Conservation (phyloP, 2,329 filamentous ascomycete genomes). For the Mycosphaerella sp. region DNA sequence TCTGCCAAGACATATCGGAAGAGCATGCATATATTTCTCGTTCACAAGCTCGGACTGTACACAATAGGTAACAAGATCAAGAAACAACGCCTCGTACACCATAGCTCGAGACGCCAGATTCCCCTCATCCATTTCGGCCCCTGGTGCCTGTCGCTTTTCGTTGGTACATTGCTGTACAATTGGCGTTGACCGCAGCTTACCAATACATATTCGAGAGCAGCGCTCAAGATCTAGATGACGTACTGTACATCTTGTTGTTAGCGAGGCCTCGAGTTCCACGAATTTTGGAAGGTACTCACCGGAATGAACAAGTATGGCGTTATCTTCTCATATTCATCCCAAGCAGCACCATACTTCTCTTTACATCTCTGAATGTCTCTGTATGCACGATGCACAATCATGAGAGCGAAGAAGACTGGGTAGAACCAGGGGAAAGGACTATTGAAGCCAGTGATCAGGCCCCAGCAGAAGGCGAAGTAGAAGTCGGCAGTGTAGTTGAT, state of each 20-base stretch:
- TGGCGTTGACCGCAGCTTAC: not conserved
- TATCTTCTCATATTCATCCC: slow-evolving; percentile 71
- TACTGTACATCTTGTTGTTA: slow-evolving; percentile 18
- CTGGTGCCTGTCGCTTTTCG: not conserved
- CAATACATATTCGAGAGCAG: not conserved
- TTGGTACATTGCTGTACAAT: slow-evolving; percentile 1
- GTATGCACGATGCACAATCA: slow-evolving; percentile 72
- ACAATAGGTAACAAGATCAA: not conserved
- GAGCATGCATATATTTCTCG: slow-evolving; percentile 3
- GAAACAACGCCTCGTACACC: not conserved
- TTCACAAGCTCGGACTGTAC: slow-evolving; percentile 3
- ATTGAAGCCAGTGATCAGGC: slow-evolving; percentile 70
- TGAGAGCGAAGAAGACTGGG: slow-evolving; percentile 68
- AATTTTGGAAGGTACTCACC: slow-evolving; percentile 24
- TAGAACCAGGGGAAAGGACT: slow-evolving; percentile 90
- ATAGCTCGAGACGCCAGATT: not conserved
- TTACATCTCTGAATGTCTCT: slow-evolving; percentile 71
- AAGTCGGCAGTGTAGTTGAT: slow-evolving; percentile 72
- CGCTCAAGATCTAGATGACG: slow-evolving; percentile 14
- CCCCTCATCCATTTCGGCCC: not conserved
- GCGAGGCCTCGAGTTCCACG: not conserved
- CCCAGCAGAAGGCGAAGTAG: slow-evolving; percentile 73
- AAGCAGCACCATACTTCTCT: slow-evolving; percentile 73
- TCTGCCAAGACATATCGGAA: slow-evolving; percentile 1
- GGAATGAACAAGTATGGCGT: slow-evolving; percentile 85